Evolutionary conservation across 2,329 filamentous ascomycete genomes (phyloP).

Genomic region (Fusarium veterinarium): DNA sequence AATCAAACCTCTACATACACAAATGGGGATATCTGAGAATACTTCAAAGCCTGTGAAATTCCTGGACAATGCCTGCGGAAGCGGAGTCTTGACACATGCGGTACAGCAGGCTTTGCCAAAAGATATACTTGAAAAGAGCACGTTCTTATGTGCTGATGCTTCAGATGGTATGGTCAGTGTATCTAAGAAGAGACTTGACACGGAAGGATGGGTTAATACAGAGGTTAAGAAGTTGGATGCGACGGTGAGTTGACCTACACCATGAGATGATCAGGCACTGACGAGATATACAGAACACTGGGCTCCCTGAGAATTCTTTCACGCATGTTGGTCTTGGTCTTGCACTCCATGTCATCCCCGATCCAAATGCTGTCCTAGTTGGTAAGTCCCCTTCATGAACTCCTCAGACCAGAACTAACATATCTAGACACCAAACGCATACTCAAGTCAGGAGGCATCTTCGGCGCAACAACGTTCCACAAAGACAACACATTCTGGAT

Average conservation of each 20-base stretch:
- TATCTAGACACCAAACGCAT: slow-evolving; percentile 51
- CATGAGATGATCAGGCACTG: background rate
- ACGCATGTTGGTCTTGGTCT: slow-evolving; percentile 60
- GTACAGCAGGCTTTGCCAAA: slow-evolving; percentile 55
- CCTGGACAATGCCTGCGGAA: slow-evolving; percentile 66
- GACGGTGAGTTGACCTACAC: slow-evolving; percentile 49
- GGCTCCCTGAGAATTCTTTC: slow-evolving; percentile 52
- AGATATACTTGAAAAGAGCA: slow-evolving; percentile 55
- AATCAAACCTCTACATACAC: slow-evolving; percentile 35
- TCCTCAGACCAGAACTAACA: background rate
- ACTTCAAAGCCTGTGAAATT: slow-evolving; percentile 51
- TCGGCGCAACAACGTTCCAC: slow-evolving; percentile 54
- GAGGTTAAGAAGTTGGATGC: slow-evolving; percentile 59
- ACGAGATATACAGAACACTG: slow-evolving; percentile 51
- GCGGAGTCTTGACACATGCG: slow-evolving; percentile 60
- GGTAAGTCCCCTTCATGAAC: slow-evolving; percentile 33
- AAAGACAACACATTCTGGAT: slow-evolving; percentile 52
- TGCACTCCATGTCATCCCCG: slow-evolving; percentile 59
- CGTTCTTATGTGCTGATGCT: slow-evolving; percentile 62
- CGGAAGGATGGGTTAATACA: slow-evolving; percentile 59
- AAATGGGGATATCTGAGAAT: slow-evolving; percentile 41
- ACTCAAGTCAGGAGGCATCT: slow-evolving; percentile 53
- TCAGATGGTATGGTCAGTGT: slow-evolving; percentile 56
- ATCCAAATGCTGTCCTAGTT: slow-evolving; percentile 49
- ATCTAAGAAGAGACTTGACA: slow-evolving; percentile 52